A percentile compares a stretch with the other conserved stretches of the same genome.
Evolutionary conservation across 2,329 filamentous ascomycete species (phyloP).

Genomic region (Colletotrichum euphorbiae): DNA sequence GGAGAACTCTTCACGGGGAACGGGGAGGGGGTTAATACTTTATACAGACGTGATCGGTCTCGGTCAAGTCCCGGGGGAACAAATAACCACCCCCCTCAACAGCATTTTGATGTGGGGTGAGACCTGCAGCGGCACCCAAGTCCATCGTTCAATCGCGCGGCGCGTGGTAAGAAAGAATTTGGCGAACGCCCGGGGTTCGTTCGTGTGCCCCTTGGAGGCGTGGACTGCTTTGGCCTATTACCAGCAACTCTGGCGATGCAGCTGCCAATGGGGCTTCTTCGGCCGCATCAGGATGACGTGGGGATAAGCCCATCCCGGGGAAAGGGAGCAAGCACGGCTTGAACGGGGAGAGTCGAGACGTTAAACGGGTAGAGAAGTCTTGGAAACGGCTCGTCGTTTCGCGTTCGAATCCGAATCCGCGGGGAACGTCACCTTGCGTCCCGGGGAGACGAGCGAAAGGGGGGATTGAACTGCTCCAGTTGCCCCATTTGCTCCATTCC

Average conservation of each 20-base stretch:
- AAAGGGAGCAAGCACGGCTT: slow-evolving; percentile 18
- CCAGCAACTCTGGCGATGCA: not conserved
- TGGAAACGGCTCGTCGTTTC: slow-evolving; percentile 8
- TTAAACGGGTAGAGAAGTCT: slow-evolving; percentile 1
- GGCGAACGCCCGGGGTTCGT: slow-evolving; percentile 13
- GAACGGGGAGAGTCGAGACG: not conserved
- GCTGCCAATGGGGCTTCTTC: slow-evolving; percentile 35
- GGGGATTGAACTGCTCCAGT: not conserved
- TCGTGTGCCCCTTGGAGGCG: slow-evolving; percentile 3
- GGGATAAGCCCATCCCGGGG: slow-evolving; percentile 21
- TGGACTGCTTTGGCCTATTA: not conserved
- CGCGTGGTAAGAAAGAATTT: slow-evolving; percentile 30
- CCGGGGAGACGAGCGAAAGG: slow-evolving; percentile 15
- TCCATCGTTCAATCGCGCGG: slow-evolving; percentile 1
- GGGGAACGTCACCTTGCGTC: slow-evolving; percentile 38
- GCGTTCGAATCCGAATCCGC: slow-evolving; percentile 7
- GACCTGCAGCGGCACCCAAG: slow-evolving; percentile 9
- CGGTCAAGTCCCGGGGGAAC: slow-evolving; percentile 36
- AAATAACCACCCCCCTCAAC: slow-evolving; percentile 31
- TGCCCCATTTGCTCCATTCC: slow-evolving; percentile 20
- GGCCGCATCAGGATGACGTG: slow-evolving; percentile 36
- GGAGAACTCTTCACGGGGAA: not conserved
- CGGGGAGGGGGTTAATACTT: slow-evolving; percentile 10
- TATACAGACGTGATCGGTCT: slow-evolving; percentile 27
- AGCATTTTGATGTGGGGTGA: slow-evolving; percentile 32